Evolutionary conservation across 2,329 filamentous ascomycete genomes (phyloP).

Genomic region (Didymella glomerata): DNA sequence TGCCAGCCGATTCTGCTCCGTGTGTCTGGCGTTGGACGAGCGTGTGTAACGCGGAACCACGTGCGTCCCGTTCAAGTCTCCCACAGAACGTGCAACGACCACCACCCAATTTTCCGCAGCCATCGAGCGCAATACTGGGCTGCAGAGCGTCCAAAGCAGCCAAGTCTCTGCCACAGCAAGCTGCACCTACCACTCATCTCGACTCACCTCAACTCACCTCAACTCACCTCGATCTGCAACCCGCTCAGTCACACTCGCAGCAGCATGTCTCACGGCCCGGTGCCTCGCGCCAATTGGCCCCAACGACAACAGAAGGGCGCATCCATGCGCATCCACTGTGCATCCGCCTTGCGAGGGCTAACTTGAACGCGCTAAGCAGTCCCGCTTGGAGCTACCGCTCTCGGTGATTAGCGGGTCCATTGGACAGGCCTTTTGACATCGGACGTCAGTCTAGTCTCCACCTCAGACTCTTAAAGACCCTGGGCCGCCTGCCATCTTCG

Average conservation of each 20-base stretch:
- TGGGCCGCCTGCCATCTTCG: background rate
- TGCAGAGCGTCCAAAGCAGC: background rate
- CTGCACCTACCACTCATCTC: constrained; percentile 4
- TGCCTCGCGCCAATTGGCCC: constrained; percentile 5
- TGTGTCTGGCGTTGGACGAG: constrained; percentile 3
- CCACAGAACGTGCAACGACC: constrained; percentile 6
- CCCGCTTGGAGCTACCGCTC: constrained; percentile 18
- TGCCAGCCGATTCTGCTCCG: background rate
- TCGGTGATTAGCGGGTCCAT: constrained; percentile 14
- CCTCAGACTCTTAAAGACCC: constrained; percentile 12
- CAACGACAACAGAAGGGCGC: constrained; percentile 15
- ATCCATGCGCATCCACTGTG: background rate
- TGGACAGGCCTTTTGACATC: constrained; percentile 7
- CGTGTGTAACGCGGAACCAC: constrained; percentile 14
- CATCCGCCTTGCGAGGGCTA: constrained; percentile 1
- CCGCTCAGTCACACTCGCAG: constrained; percentile 4
- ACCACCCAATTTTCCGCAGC: background rate
- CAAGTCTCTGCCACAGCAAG: background rate
- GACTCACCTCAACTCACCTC: background rate
- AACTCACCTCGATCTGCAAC: constrained; percentile 1
- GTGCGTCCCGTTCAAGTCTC: constrained; percentile 3
- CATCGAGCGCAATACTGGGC: background rate
- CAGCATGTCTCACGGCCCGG: constrained; percentile 8
- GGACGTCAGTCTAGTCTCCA: constrained; percentile 20
- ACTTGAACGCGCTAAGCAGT: constrained; percentile 8